Base-by-base conservation (phyloP, 768 basidiomycete species). In the Lentinula aciculospora region DNA sequence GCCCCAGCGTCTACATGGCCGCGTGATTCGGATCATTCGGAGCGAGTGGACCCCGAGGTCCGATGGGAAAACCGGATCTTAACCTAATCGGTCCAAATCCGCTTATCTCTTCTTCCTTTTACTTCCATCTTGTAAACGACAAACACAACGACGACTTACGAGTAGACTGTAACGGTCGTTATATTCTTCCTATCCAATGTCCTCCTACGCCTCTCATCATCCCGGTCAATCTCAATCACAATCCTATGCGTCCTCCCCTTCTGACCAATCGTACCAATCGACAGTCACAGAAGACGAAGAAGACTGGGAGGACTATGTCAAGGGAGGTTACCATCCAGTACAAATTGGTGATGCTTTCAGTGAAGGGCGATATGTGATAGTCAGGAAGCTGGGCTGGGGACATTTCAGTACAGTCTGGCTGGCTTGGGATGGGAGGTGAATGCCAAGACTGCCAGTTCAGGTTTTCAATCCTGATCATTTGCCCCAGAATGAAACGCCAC, bases 371-470 rank as follows among this genome's bases (percentile, higher is more conserved):
- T 99, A 98, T 69, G 70, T 82, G 61, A 89, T 98, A 64, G 94
- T 97, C 57, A 78, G 96, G 61, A 99, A 99, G 72, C 85, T 99
- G 9, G 96, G 96, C 25, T 92, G 89, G 89, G 94, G 94, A 15
- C 94, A 95, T 70, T 96, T 95, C 69, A 92, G 89, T 1, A 96
- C 94, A 0, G 94, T 94, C 5, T 95, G 93, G 93, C 81, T 94
- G 0, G 89, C 92, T 25, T 85, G 81, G 64, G 92, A 94, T 69
- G 76, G 76, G 67, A 92, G 88, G 91, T 91, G 66, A 53, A 60
- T 53, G 55, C 53, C 59, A 57, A 54, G 58, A 53, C 57, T 59
- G 44, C 65, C 63, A 37, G 65, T 57, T 44, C 61, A 29, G 53
- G 54, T 61, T 59, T 53, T 42, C 29, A 27, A 53, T 25, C 39